These are phyloP conservation scores for Crataegus laevigata DNA, from an alignment of 306 rosid species.

Conservation along the genomic window DNA sequence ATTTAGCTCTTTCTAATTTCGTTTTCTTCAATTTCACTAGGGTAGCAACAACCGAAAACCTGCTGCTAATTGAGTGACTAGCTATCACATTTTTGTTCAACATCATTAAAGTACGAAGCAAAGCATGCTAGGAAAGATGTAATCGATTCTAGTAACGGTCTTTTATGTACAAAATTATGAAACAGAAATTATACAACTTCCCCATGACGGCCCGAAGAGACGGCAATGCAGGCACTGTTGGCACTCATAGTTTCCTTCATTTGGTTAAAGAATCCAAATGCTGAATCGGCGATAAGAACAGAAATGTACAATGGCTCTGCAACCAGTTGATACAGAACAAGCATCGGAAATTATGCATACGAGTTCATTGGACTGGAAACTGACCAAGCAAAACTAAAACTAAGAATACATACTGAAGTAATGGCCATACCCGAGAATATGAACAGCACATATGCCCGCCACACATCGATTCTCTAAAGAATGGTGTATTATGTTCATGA, in stretches of 20 bases:
- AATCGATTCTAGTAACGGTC: constrained; percentile 30
- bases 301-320: constrained; percentile 61
- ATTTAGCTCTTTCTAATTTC: not conserved
- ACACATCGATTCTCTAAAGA: constrained; percentile 43
- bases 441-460: constrained; percentile 36
- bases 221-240: constrained; percentile 16
- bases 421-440: constrained; percentile 47
- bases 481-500: constrained; percentile 57
- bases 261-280: constrained; percentile 44
- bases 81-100: not conserved
- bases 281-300: constrained; percentile 36
- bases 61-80: constrained; percentile 2
- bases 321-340: constrained; percentile 23
- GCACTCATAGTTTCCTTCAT: constrained; percentile 31
- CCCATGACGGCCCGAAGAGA: constrained; percentile 22
- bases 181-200: constrained; percentile 30
- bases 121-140: constrained; percentile 35
- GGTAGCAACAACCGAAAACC: not conserved
- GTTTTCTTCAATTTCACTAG: not conserved
- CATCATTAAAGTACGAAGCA: not conserved
- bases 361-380: not conserved
- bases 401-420: not conserved
- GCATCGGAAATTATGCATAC: constrained; percentile 23
- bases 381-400: not conserved
- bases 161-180: constrained; percentile 47